phyloP scores from a whole-genome alignment of 371 early-diverging fungal species.

The Coemansia sp. region DNA sequence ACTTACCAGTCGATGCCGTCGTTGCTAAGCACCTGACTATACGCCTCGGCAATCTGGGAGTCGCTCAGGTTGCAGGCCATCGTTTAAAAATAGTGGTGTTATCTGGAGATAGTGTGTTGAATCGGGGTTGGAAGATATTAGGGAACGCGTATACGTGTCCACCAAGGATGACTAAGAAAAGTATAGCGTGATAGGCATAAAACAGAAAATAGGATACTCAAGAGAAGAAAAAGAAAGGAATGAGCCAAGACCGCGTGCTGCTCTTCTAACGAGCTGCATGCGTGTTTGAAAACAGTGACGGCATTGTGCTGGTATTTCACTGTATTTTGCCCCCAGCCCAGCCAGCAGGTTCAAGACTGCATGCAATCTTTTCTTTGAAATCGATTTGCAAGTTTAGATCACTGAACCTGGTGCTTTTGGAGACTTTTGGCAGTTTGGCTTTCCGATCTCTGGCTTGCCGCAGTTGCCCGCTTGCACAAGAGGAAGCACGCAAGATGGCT shows the following conservation, averaged over 20 bases:
- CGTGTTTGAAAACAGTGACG: conserved; percentile 1
- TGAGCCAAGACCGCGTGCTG: not conserved
- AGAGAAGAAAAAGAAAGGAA: conserved; percentile 4
- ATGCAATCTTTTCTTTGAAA: not conserved
- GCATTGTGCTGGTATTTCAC: not conserved
- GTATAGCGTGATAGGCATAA: not conserved
- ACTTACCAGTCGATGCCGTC: conserved; percentile 45
- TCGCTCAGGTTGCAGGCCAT: conserved; percentile 43
- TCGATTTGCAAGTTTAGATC: not conserved
- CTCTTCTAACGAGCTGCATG: not conserved
- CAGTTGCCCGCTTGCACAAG: not conserved
- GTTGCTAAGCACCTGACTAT: conserved; percentile 25
- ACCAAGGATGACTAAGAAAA: conserved; percentile 3
- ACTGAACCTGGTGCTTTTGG: not conserved
- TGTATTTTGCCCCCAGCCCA: not conserved
- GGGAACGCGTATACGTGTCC: not conserved
- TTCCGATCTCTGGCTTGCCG: no score
- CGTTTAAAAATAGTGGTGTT: not conserved
- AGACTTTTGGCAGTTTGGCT: not conserved
- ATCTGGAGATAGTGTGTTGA: not conserved
- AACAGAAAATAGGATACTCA: not conserved
- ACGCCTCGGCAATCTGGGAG: conserved; percentile 34
- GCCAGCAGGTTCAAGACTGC: not conserved
- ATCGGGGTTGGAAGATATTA: not conserved
- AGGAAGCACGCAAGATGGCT: not conserved